Conservation (phyloP, 1,139 yeast species). For the Blastobotrys aristatus region DNA sequence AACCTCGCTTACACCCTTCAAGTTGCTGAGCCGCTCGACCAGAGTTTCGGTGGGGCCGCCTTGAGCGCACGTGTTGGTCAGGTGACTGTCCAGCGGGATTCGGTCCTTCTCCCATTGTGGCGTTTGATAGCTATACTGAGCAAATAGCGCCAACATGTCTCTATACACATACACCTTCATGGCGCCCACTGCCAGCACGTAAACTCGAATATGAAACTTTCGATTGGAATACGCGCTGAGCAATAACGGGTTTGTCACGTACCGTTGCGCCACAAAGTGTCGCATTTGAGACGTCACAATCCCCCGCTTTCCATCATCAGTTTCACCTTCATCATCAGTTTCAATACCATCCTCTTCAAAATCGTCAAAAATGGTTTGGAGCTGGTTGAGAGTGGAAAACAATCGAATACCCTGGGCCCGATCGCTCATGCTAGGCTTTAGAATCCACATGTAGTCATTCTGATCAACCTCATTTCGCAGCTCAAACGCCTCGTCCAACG, state of each 20-base stretch:
- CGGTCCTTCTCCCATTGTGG: slow-evolving; percentile 35
- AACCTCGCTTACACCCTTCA: slow-evolving; percentile 43
- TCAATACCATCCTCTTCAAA: slow-evolving; percentile 69
- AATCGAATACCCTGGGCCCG: slow-evolving; percentile 92
- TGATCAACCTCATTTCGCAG: slow-evolving; percentile 67
- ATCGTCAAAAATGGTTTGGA: slow-evolving; percentile 76
- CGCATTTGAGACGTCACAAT: slow-evolving; percentile 81
- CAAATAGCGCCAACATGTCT: slow-evolving; percentile 76
- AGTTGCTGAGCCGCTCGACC: slow-evolving; percentile 64
- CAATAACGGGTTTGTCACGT: slow-evolving; percentile 61
- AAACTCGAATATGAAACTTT: slow-evolving; percentile 85
- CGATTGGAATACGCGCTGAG: slow-evolving; percentile 54
- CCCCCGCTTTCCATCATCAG: slow-evolving; percentile 41
- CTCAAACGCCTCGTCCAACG: slow-evolving; percentile 88
- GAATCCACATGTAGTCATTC: slow-evolving; percentile 70
- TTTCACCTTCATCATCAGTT: slow-evolving; percentile 44
- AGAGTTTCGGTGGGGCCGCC: slow-evolving; percentile 42
- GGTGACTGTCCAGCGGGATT: slow-evolving; percentile 57
- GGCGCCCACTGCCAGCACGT: slow-evolving; percentile 73
- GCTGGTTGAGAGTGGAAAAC: slow-evolving; percentile 69
- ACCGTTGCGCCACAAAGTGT: slow-evolving; percentile 85
- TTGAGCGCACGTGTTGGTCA: slow-evolving; percentile 92
- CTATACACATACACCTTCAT: slow-evolving; percentile 72
- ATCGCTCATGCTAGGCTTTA: slow-evolving; percentile 96
- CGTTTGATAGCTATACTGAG: slow-evolving; percentile 47